Evolutionary conservation across 2,329 filamentous ascomycete species (phyloP).

Genomic region (Venturia oleaginea): DNA sequence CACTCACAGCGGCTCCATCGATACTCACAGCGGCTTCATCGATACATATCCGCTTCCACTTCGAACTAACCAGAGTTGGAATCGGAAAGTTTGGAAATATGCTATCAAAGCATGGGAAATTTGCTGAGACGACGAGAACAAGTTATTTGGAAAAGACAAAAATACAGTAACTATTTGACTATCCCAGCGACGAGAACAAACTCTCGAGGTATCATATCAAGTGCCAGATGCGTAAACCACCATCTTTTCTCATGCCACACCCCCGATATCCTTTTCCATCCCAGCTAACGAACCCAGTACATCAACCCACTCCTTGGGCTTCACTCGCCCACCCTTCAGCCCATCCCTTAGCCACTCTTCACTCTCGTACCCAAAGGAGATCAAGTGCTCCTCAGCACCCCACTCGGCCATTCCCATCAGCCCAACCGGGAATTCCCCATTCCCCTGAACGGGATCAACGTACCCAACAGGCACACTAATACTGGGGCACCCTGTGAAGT

Average conservation of each 20-base stretch:
- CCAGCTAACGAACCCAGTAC: conserved; percentile 21
- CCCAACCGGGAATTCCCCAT: conserved; percentile 47
- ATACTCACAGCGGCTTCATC: too few relatives aligned
- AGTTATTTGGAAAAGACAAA: too few relatives aligned
- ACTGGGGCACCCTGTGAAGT: conserved; percentile 70
- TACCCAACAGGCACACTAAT: conserved; percentile 71
- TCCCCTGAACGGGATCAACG: conserved; percentile 45
- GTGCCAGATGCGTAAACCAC: background rate
- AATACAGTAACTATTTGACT: background rate
- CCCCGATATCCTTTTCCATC: conserved; percentile 5
- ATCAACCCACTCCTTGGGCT: conserved; percentile 33
- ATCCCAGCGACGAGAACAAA: background rate
- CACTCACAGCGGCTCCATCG: too few relatives aligned
- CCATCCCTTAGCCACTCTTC: conserved; percentile 37
- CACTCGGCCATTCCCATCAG: conserved; percentile 47
- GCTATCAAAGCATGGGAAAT: too few relatives aligned
- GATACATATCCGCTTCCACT: too few relatives aligned
- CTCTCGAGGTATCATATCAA: background rate
- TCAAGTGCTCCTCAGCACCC: conserved; percentile 43
- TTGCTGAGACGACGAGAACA: too few relatives aligned
- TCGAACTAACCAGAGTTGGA: too few relatives aligned
- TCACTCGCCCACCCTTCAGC: conserved; percentile 26
- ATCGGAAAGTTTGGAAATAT: too few relatives aligned
- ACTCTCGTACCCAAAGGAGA: conserved; percentile 44
- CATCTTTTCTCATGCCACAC: background rate